A percentile compares a stretch with the other conserved stretches of the same genome.
These are phyloP conservation scores for Papilionanthe hybrid DNA, from an alignment of 116 monocot species.

Conservation along the genomic window DNA sequence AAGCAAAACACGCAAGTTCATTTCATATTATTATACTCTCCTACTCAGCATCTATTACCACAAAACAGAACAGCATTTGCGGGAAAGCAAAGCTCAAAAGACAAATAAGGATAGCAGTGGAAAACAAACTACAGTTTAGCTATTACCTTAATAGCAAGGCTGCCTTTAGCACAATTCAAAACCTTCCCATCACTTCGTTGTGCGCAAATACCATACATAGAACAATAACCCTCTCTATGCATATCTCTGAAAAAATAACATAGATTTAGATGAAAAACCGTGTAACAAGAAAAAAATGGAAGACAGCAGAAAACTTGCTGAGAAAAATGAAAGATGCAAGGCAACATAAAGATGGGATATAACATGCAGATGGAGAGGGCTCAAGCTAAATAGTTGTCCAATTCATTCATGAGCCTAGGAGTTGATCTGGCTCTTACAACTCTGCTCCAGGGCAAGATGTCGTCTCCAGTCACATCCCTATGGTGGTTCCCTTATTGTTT, in stretches of 20 bases:
- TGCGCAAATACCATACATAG: constrained; percentile 88
- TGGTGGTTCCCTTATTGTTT: no score
- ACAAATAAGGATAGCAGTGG: constrained; percentile 1
- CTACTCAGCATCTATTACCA: neutral
- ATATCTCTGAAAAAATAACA: constrained; percentile 27
- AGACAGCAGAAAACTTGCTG: no score
- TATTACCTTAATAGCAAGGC: constrained; percentile 60
- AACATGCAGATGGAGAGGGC: neutral
- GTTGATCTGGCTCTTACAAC: no score
- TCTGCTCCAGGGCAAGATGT: no score
- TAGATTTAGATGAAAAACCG: neutral
- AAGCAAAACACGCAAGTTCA: neutral
- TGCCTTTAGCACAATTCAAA: constrained; percentile 57
- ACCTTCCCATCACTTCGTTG: constrained; percentile 75
- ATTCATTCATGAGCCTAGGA: neutral
- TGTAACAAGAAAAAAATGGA: neutral
- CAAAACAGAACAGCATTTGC: neutral
- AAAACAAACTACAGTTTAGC: neutral
- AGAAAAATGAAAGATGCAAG: neutral
- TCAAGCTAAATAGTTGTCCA: neutral
- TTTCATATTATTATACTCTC: neutral
- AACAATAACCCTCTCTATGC: constrained; percentile 70
- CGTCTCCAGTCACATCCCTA: no score
- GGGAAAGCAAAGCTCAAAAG: neutral
- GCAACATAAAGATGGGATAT: neutral